Evolutionary conservation across 1,284 basidiomycete genomes (phyloP).

Genomic region (Ceratorhiza oryzae-sativae): DNA sequence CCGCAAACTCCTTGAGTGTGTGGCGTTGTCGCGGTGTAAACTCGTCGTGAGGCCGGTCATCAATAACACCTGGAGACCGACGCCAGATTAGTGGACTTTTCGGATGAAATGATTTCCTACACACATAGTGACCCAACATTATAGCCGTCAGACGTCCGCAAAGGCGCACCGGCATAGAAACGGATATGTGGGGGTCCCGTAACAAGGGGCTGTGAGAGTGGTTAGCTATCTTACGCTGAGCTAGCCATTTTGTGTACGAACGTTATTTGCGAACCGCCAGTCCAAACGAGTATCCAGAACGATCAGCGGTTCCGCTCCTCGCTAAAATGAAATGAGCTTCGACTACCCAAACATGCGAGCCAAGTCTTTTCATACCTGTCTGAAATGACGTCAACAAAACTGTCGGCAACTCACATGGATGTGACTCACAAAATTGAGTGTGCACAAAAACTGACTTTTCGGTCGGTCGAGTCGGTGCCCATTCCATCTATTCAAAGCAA

Average conservation of each 20-base stretch:
- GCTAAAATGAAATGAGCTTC: constrained; percentile 39
- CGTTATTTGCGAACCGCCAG: constrained; percentile 87
- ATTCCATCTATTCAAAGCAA: constrained; percentile 62
- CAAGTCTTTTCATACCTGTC: constrained; percentile 16
- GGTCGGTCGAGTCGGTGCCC: constrained; percentile 60
- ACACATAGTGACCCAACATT: constrained; percentile 80
- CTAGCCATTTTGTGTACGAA: constrained; percentile 50
- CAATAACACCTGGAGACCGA: constrained; percentile 64
- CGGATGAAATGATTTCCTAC: neutral
- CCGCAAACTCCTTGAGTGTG: constrained; percentile 92
- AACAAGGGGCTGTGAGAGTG: constrained; percentile 70
- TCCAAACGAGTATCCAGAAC: constrained; percentile 80
- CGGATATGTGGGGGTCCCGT: constrained; percentile 70
- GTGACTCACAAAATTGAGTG: constrained; percentile 85
- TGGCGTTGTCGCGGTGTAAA: constrained; percentile 90
- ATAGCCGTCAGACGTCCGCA: constrained; percentile 87
- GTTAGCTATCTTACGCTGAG: neutral
- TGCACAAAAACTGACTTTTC: constrained; percentile 79
- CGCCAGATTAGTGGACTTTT: neutral
- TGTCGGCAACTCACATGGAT: neutral
- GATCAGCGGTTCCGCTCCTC: constrained; percentile 87
- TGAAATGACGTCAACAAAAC: neutral
- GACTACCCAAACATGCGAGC: neutral
- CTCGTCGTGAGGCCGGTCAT: constrained; percentile 82
- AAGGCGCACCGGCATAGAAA: constrained; percentile 91